Conservation (phyloP, 768 basidiomycete species). For the Lentinula sp. region DNA sequence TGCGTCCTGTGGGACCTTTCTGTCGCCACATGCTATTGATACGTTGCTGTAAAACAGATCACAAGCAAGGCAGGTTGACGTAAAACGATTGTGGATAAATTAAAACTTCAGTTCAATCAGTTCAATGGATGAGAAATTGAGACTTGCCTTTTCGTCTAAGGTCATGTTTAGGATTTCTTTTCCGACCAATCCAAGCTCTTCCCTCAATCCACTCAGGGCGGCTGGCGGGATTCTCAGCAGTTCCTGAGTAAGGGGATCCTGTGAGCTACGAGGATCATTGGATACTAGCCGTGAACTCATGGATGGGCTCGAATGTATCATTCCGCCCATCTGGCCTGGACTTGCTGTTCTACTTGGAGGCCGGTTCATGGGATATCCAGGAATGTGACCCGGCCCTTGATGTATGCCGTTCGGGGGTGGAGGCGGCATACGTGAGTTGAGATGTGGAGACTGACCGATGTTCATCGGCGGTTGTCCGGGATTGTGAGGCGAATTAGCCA, state of each 20-base stretch:
- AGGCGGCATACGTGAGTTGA: constrained; percentile 37
- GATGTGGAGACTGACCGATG: constrained; percentile 48
- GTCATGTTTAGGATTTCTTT: constrained; percentile 40
- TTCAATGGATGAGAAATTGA: background rate
- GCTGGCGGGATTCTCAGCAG: constrained; percentile 31
- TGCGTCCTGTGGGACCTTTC: constrained; percentile 11
- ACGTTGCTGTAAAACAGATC: constrained; percentile 22
- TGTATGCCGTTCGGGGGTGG: constrained; percentile 40
- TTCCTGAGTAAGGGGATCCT: constrained; percentile 31
- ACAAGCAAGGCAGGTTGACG: background rate
- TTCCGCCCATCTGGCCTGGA: constrained; percentile 38
- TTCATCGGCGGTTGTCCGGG: constrained; percentile 28
- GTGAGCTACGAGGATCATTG: constrained; percentile 5
- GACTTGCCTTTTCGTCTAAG: constrained; percentile 54
- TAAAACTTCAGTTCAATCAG: constrained; percentile 4
- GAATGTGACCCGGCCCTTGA: constrained; percentile 25
- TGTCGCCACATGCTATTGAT: constrained; percentile 23
- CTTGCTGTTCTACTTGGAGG: constrained; percentile 59
- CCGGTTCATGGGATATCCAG: constrained; percentile 27
- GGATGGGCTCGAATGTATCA: constrained; percentile 54
- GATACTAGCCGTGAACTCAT: constrained; percentile 42
- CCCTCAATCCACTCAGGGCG: constrained; percentile 28
- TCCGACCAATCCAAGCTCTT: constrained; percentile 36
- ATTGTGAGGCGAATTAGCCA: constrained; percentile 56
- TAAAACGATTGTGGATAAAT: constrained; percentile 3